Conservation (phyloP, 108 stramenopile genomes). For the Halocafeteria seosinensis region DNA sequence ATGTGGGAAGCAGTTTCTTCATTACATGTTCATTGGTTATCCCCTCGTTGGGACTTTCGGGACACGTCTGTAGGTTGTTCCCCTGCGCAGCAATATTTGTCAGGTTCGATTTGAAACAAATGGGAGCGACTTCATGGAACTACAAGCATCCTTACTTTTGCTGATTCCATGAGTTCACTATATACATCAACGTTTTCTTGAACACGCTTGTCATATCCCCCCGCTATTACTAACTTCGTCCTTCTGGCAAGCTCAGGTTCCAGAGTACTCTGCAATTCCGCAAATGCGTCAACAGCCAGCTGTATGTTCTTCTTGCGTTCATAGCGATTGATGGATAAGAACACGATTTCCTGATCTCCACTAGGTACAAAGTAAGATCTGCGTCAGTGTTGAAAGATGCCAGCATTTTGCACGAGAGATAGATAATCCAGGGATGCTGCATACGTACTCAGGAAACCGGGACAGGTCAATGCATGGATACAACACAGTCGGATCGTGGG, state of each 20-base stretch:
- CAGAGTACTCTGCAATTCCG: background rate
- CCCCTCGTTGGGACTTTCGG: background rate
- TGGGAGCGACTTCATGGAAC: too few relatives aligned
- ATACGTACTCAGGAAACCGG: too few relatives aligned
- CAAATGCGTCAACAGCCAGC: conserved; percentile 36
- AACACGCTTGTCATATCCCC: conserved; percentile 79
- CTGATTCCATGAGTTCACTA: conserved; percentile 47
- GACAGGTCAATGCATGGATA: conserved; percentile 51
- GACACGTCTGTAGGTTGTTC: background rate
- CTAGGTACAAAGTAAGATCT: conserved; percentile 9
- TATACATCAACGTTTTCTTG: conserved; percentile 80
- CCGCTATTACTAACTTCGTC: conserved; percentile 66
- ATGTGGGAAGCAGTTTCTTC: too few relatives aligned
- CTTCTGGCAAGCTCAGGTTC: background rate
- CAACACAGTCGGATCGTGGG: conserved; percentile 33
- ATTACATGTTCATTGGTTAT: background rate
- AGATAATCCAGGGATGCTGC: too few relatives aligned
- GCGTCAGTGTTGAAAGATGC: too few relatives aligned
- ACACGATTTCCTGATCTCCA: conserved; percentile 29
- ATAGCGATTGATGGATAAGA: conserved; percentile 68
- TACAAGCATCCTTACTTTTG: too few relatives aligned
- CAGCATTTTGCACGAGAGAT: too few relatives aligned
- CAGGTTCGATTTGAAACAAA: too few relatives aligned
- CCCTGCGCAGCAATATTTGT: too few relatives aligned
- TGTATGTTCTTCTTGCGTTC: conserved; percentile 90